Evolutionary conservation across 495 filamentous ascomycete species (phyloP).

Genomic region (Penicillium daleae): DNA sequence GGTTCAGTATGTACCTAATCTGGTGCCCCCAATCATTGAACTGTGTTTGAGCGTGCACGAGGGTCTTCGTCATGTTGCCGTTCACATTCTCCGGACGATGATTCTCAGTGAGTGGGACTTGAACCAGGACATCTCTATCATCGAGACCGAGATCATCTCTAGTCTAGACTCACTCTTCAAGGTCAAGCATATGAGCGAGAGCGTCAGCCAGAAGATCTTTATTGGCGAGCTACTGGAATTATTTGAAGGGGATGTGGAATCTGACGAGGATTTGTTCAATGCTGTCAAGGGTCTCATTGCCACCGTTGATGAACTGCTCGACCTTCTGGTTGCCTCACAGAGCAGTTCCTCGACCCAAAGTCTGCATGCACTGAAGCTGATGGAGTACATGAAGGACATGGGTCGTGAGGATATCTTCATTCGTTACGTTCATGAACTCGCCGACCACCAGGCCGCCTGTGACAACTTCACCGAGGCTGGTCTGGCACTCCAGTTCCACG

Average conservation of each 20-base stretch:
- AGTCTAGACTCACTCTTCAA: conserved; percentile 93
- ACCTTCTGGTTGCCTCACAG: conserved; percentile 92
- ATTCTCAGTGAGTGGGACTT: conserved; percentile 98
- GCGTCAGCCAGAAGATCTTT: conserved; percentile 89
- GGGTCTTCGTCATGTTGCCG: conserved; percentile 83
- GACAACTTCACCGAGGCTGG: conserved; percentile 89
- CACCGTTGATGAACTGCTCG: conserved; percentile 87
- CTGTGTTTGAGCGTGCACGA: conserved; percentile 95
- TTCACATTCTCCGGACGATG: conserved; percentile 95
- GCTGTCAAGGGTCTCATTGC: conserved; percentile 78
- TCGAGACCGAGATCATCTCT: conserved; percentile 97
- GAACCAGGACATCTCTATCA: conserved; percentile 85
- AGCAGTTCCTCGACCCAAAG: conserved; percentile 77
- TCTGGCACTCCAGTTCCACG: conserved; percentile 85
- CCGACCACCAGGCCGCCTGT: conserved; percentile 72
- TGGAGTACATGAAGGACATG: conserved; percentile 98
- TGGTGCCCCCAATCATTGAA: conserved; percentile 90
- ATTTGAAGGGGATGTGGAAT: conserved; percentile 71
- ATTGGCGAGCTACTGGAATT: conserved; percentile 80
- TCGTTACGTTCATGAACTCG: conserved; percentile 93
- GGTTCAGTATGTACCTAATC: conserved; percentile 93
- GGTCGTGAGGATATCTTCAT: conserved; percentile 97
- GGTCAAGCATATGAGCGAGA: conserved; percentile 82
- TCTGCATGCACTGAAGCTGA: conserved; percentile 84
- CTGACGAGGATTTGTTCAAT: conserved; percentile 73